Evolutionary conservation across 352 stramenopile species (phyloP), one percentile per base, ranked within the genome.

Genomic region (Hyaloperonospora arabidopsidis): DNA sequence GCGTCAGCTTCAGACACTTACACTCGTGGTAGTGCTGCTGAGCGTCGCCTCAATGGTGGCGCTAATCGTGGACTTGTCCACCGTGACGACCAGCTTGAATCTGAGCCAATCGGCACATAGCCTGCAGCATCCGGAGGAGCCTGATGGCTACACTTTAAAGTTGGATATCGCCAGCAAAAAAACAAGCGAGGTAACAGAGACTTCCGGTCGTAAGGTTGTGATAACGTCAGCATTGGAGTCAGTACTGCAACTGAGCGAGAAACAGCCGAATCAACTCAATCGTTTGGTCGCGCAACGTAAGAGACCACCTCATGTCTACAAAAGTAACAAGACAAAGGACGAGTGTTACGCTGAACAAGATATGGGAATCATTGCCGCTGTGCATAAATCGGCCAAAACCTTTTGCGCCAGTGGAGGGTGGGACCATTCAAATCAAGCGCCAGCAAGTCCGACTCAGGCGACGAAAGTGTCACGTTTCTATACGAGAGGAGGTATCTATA

Each of bases 391-490:
- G 1, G 49, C 29, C 0, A 55, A 58, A 39, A 46, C 44, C 5
- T 76, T 73, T 28, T 76, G 70, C 36, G 23, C 28, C 0, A 41
- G 45, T 34, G 55, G 56, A 19, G 55, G 64, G 1, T 64, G 62
- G 41, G 34, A 59, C 21, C 50, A 45, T 1, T 18, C 46, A 0
- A 54, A 55, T 3, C 48, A 63, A 23, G 22, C 36, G 1, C 45
- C 41, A 18, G 43, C 59, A 0, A 61, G 49, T 28, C 12, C 18
- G 17, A 45, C 48, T 1, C 45, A 68, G 11, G 67, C 63, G 5
- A 76, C 72, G 0, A 64, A 69, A 40, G 53, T 79, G 8, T 70
- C 67, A 0, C 63, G 65, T 17, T 77, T 64, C 39, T 34, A 57
- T 12, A 66, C 57, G 11, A 23, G 21, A 21, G 73, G 63, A 15